Conservation (phyloP, 108 stramenopile species). For the Cyclotella atomus region DNA sequence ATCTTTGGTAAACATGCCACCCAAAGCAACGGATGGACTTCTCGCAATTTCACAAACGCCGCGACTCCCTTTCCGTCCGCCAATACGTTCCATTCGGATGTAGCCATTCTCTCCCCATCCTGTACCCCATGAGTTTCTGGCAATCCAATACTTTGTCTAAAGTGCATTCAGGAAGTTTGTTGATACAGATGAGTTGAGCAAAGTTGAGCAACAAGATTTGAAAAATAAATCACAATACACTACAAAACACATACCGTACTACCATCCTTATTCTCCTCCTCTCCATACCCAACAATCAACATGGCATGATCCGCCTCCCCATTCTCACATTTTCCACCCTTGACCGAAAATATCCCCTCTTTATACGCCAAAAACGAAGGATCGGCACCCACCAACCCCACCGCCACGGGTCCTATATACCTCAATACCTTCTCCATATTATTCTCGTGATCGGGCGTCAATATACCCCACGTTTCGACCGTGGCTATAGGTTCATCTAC, state of each 20-base stretch:
- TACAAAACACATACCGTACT: slow-evolving; percentile 55
- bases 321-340: slow-evolving; percentile 49
- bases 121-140: slow-evolving; percentile 70
- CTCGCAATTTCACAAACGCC: slow-evolving; percentile 80
- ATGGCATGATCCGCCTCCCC: slow-evolving; percentile 77
- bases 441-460: slow-evolving; percentile 69
- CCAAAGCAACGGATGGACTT: slow-evolving; percentile 76
- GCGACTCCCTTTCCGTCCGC: slow-evolving; percentile 51
- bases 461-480: slow-evolving; percentile 72
- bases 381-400: slow-evolving; percentile 75
- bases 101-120: slow-evolving; percentile 83
- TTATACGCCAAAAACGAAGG: slow-evolving; percentile 64
- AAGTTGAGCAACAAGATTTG: too few relatives aligned
- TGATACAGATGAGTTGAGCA: not conserved
- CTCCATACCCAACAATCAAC: slow-evolving; percentile 64
- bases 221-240: slow-evolving; percentile 30
- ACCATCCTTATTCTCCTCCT: slow-evolving; percentile 41
- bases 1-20: slow-evolving; percentile 49
- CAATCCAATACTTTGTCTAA: slow-evolving; percentile 68
- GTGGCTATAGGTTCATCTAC: slow-evolving; percentile 65
- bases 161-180: too few relatives aligned
- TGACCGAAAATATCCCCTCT: slow-evolving; percentile 62
- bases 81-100: slow-evolving; percentile 59
- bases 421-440: slow-evolving; percentile 71
- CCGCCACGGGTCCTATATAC: slow-evolving; percentile 80